These are phyloP conservation scores for Camelina hispida DNA, from an alignment of 345 rosid genomes.

Conservation along the genomic window DNA sequence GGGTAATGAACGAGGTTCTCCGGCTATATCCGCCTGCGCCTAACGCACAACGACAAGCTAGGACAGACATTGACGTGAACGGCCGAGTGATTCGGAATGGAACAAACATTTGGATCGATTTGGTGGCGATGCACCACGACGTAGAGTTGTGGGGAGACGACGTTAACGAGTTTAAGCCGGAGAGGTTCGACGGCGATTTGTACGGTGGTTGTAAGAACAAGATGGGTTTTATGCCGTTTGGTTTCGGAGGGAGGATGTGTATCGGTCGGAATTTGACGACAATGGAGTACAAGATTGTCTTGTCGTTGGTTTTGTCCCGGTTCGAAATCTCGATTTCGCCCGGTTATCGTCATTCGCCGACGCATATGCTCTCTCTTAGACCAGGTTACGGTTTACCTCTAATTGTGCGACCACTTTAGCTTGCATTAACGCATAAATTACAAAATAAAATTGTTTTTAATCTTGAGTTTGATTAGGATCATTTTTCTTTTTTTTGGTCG, in stretches of 20 bases:
- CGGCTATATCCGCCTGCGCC: constrained; percentile 88
- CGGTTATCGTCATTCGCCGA: constrained; percentile 68
- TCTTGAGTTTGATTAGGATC: background rate
- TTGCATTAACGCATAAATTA: background rate
- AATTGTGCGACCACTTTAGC: constrained; percentile 55
- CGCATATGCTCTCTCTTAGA: constrained; percentile 72
- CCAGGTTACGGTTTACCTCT: constrained; percentile 78
- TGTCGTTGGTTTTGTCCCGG: constrained; percentile 67
- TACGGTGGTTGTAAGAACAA: constrained; percentile 83
- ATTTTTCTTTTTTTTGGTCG: background rate
- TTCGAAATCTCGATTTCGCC: constrained; percentile 73
- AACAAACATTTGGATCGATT: constrained; percentile 88
- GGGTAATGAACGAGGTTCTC: constrained; percentile 86
- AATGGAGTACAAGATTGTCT: constrained; percentile 81
- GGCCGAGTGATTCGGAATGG: constrained; percentile 61
- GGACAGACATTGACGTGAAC: constrained; percentile 60
- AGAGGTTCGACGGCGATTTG: constrained; percentile 68
- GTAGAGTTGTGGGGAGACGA: constrained; percentile 76
- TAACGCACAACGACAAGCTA: constrained; percentile 79
- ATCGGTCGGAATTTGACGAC: constrained; percentile 69
- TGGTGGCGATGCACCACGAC: constrained; percentile 95
- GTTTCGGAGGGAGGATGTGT: constrained; percentile 97
- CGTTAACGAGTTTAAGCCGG: constrained; percentile 76
- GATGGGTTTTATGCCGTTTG: constrained; percentile 95
- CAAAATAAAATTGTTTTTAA: too few species aligned